These are phyloP conservation scores for Teunomyces aglyptinius DNA, from an alignment of 805 yeast species.

Conservation along the genomic window DNA sequence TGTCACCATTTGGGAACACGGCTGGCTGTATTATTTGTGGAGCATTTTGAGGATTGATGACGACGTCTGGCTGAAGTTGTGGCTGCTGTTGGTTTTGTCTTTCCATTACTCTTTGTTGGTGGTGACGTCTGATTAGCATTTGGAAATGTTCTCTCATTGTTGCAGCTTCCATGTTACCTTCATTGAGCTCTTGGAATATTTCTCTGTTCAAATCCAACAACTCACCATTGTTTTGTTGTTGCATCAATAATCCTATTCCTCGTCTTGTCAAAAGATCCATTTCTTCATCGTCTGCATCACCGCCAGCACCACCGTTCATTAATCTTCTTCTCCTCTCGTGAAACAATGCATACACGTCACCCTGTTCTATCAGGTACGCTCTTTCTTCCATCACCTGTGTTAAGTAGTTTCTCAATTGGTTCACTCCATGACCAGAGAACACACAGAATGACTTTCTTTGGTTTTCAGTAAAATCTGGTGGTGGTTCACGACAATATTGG, in stretches of 20 bases:
- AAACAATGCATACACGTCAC: conserved; percentile 27
- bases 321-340: conserved; percentile 28
- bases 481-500: conserved; percentile 86
- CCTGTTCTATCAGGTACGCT: conserved; percentile 32
- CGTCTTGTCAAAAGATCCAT: conserved; percentile 22
- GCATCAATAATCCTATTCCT: conserved; percentile 11
- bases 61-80: conserved; percentile 6
- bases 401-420: conserved; percentile 67
- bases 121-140: conserved; percentile 25
- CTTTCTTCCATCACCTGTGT: conserved; percentile 42
- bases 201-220: conserved; percentile 29
- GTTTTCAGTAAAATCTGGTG: conserved; percentile 83
- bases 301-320: conserved; percentile 17
- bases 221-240: conserved; percentile 17
- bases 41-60: conserved; percentile 29
- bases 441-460: conserved; percentile 89
- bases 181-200: conserved; percentile 28
- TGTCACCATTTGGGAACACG: conserved; percentile 33
- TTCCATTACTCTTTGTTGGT: conserved; percentile 21
- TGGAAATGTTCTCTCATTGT: conserved; percentile 36
- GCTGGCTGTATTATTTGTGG: conserved; percentile 44
- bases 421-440: conserved; percentile 87
- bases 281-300: conserved; percentile 20
- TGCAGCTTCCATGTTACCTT: conserved; percentile 29
- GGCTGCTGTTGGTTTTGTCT: conserved; percentile 10